phyloP scores from a whole-genome alignment of 371 early-diverging fungal species.

The Mucor circinelloides region DNA sequence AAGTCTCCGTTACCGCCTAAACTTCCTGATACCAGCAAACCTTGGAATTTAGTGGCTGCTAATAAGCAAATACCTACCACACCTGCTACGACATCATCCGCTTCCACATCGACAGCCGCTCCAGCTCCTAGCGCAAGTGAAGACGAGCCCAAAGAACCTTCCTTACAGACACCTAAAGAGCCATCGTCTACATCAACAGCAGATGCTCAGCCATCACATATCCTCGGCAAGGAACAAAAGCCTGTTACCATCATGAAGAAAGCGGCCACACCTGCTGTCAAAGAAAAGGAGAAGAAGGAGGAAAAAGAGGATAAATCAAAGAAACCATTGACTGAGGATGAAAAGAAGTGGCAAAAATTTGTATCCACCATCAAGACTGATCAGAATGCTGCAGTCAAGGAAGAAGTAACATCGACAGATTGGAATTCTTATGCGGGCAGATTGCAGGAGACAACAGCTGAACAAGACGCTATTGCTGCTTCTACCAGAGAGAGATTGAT shows the following conservation, averaged over 20 bases:
- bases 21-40: conserved; percentile 13
- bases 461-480: background rate
- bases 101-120: background rate
- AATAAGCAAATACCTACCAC: background rate
- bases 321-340: conserved; percentile 12
- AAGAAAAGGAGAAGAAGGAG: background rate
- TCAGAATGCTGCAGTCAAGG: background rate
- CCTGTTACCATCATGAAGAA: background rate
- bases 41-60: conserved; percentile 25
- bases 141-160: background rate
- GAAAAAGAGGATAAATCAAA: background rate
- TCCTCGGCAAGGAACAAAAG: background rate
- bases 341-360: conserved; percentile 25
- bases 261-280: background rate
- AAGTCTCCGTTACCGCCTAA: background rate
- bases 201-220: background rate
- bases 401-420: background rate
- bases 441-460: background rate
- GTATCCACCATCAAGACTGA: conserved; percentile 7
- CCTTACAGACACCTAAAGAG: background rate
- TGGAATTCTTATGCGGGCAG: conserved; percentile 26
- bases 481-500: background rate
- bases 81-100: background rate
- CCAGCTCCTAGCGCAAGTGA: background rate
- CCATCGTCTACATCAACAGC: background rate